Evolutionary conservation across 1,284 basidiomycete species (phyloP).

Genomic region (Cutaneotrichosporon mucoides): DNA sequence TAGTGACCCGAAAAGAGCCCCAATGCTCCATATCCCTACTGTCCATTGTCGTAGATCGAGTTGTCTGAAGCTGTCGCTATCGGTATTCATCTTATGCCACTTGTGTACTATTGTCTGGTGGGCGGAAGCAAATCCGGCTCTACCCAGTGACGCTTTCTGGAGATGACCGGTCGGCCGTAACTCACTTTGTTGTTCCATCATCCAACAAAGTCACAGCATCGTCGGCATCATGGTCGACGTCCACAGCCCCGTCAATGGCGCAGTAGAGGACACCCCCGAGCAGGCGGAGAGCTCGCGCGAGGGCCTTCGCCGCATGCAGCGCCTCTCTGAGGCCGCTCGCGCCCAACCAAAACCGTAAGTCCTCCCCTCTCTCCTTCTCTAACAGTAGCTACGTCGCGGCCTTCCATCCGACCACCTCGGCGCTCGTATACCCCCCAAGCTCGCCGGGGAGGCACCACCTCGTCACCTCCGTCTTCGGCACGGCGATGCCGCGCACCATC

Average conservation of each 20-base stretch:
- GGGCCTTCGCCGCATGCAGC: slow-evolving; percentile 18
- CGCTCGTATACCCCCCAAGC: slow-evolving; percentile 16
- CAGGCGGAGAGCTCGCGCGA: slow-evolving; percentile 17
- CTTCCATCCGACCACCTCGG: slow-evolving; percentile 18
- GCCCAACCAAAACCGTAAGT: slow-evolving; percentile 4
- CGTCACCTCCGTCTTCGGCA: slow-evolving; percentile 16
- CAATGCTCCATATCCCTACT: too few species aligned
- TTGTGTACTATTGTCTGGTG: too few species aligned
- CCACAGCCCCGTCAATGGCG: slow-evolving; percentile 4
- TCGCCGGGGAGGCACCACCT: slow-evolving; percentile 9
- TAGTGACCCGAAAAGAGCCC: too few species aligned
- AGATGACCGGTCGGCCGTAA: not conserved
- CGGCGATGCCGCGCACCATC: slow-evolving; percentile 22
- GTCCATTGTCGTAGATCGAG: too few species aligned
- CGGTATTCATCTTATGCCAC: too few species aligned
- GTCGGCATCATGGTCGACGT: slow-evolving; percentile 9
- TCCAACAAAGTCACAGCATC: not conserved
- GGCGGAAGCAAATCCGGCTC: too few species aligned
- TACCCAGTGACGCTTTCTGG: too few species aligned
- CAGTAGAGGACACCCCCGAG: slow-evolving; percentile 4
- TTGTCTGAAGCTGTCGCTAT: too few species aligned
- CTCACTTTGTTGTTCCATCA: not conserved
- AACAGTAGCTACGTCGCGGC: slow-evolving; percentile 9
- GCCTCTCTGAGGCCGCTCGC: slow-evolving; percentile 11
- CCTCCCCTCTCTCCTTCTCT: not conserved